Evolutionary conservation across 106 monocot species (phyloP), one percentile per base, ranked within the genome.

Genomic region (Alisma plantagoaquatica): DNA sequence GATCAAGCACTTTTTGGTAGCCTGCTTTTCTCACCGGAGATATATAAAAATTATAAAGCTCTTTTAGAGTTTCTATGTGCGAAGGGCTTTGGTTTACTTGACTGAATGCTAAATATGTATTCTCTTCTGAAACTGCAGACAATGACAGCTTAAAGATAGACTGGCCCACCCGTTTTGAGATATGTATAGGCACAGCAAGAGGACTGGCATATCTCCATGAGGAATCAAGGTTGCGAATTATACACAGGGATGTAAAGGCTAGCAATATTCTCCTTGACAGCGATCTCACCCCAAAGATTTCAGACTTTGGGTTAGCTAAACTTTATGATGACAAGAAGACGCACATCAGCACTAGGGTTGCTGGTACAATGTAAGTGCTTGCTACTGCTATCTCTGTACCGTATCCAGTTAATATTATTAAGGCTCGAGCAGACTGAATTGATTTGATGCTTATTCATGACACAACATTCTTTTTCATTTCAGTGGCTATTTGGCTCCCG

Each of bases 401-500:
- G n/a, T n/a, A n/a, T n/a, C n/a, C n/a, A n/a, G n/a, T n/a, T n/a
- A n/a, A n/a, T n/a, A n/a, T n/a, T n/a, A n/a, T n/a, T n/a, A n/a
- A n/a, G n/a, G n/a, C n/a, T n/a, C n/a, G n/a, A n/a, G n/a, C n/a
- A n/a, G n/a, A n/a, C n/a, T n/a, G n/a, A n/a, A n/a, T n/a, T n/a
- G n/a, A n/a, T n/a, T n/a, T n/a, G n/a, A n/a, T n/a, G n/a, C n/a
- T n/a, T n/a, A n/a, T n/a, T n/a, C n/a, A n/a, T n/a, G n/a, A n/a
- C n/a, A n/a, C n/a, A n/a, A n/a, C n/a, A n/a, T n/a, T n/a, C n/a
- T n/a, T n/a, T n/a, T n/a, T n/a, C n/a, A n/a, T n/a, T n/a, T n/a
- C n/a, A n/a, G n/a, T n/a, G n/a, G n/a, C n/a, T 93, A 93, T 55
- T 76, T 93, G 4, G 83, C 92, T 46, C 92, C 83, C 16, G 92